phyloP scores from a whole-genome alignment of 495 filamentous ascomycete genomes.

The Trichoderma orchidacearum region DNA sequence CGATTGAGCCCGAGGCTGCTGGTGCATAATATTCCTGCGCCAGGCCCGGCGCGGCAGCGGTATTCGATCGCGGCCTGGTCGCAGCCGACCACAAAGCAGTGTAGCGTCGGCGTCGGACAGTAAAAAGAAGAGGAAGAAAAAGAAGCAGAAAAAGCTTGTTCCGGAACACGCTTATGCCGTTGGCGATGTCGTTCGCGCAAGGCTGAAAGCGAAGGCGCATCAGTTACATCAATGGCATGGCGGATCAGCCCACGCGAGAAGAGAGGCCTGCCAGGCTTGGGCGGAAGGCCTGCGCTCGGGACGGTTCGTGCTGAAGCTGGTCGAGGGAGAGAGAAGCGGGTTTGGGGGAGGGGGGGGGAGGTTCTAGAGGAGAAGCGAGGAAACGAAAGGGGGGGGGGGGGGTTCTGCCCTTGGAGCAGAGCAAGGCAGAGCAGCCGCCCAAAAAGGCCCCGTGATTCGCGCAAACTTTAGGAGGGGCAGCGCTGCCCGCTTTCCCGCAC shows the following conservation, averaged over 20 bases:
- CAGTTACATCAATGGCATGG: neutral
- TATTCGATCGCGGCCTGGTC: neutral
- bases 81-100: neutral
- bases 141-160: neutral
- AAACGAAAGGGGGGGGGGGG: neutral
- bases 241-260: neutral
- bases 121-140: neutral
- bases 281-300: neutral
- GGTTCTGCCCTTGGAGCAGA: neutral
- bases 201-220: neutral
- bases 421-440: neutral
- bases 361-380: neutral
- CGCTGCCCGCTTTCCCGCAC: neutral
- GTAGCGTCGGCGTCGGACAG: neutral
- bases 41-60: neutral
- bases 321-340: neutral
- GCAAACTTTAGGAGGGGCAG: slow-evolving; percentile 1
- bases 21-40: slow-evolving; percentile 1
- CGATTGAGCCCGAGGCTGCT: neutral
- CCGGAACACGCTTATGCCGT: neutral
- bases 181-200: neutral
- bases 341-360: too few relatives aligned
- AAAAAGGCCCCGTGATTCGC: neutral
- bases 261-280: neutral
- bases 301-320: neutral